phyloP scores from a whole-genome alignment of 75 land plant species.

The Cryptomeria japonica region DNA sequence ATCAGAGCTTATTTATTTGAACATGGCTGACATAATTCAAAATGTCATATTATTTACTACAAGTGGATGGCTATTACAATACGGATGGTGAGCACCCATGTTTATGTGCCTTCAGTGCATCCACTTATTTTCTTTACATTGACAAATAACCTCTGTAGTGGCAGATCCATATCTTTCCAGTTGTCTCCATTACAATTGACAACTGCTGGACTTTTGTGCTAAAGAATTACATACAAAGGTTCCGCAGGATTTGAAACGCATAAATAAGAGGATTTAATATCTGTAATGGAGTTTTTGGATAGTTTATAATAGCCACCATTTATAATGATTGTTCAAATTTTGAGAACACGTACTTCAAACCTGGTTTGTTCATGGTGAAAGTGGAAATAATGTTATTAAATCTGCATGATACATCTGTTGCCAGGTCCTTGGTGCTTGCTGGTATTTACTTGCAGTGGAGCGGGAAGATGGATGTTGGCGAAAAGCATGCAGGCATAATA shows the following conservation, averaged over 20 bases:
- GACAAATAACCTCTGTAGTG: not conserved
- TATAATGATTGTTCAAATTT: not conserved
- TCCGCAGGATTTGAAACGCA: not conserved
- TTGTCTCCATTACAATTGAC: not conserved
- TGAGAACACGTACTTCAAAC: not conserved
- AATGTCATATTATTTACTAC: too few relatives aligned
- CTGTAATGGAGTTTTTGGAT: not conserved
- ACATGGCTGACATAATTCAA: not conserved
- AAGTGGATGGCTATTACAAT: not conserved
- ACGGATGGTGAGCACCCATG: not conserved
- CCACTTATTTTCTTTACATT: too few relatives aligned
- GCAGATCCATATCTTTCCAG: not conserved
- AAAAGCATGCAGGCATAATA: conserved; percentile 23
- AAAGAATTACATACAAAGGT: not conserved
- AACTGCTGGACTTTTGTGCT: not conserved
- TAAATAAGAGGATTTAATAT: not conserved
- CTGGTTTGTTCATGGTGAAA: not conserved
- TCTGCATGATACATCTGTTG: too few relatives aligned
- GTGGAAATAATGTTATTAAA: not conserved
- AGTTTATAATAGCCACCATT: not conserved
- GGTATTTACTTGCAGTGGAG: conserved; percentile 75
- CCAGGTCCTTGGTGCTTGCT: conserved; percentile 71
- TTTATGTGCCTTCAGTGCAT: not conserved
- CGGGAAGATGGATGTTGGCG: conserved; percentile 73
- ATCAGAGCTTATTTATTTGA: not conserved